These are phyloP conservation scores for Physcomitrium patens DNA, from an alignment of 225 moss, liverwort and hornwort genomes.

Conservation along the genomic window DNA sequence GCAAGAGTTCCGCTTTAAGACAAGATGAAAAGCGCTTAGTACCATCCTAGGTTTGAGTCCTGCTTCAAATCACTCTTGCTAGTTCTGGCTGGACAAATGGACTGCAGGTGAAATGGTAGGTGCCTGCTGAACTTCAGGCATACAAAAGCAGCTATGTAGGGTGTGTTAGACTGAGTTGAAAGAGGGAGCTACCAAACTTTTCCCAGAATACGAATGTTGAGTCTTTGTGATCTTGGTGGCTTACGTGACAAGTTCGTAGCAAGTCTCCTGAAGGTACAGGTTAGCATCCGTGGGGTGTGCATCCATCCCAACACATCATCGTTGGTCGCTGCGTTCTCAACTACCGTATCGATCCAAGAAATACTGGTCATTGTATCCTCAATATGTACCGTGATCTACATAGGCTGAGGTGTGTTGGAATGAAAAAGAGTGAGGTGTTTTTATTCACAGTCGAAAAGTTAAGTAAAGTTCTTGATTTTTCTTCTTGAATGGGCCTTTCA, in stretches of 20 bases:
- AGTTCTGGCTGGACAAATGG: background rate
- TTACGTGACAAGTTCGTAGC: background rate
- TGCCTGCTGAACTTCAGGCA: background rate
- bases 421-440: no score
- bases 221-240: background rate
- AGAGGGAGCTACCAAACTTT: slow-evolving; percentile 7
- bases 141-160: background rate
- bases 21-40: slow-evolving; percentile 17
- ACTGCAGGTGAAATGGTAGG: background rate
- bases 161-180: background rate
- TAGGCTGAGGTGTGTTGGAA: background rate
- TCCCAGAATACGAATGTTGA: slow-evolving; percentile 8
- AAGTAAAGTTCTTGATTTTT: no score
- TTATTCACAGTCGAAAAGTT: no score
- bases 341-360: background rate
- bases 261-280: background rate
- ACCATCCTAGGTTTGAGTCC: slow-evolving; percentile 1
- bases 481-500: no score
- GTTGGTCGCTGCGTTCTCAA: background rate
- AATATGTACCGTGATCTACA: background rate
- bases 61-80: slow-evolving; percentile 3
- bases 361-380: background rate
- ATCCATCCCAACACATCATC: background rate
- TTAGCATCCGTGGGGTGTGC: slow-evolving; percentile 1
- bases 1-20: slow-evolving; percentile 8